These are phyloP conservation scores for Hypoxylon trugodes DNA, from an alignment of 495 filamentous ascomycete genomes.

Conservation along the genomic window DNA sequence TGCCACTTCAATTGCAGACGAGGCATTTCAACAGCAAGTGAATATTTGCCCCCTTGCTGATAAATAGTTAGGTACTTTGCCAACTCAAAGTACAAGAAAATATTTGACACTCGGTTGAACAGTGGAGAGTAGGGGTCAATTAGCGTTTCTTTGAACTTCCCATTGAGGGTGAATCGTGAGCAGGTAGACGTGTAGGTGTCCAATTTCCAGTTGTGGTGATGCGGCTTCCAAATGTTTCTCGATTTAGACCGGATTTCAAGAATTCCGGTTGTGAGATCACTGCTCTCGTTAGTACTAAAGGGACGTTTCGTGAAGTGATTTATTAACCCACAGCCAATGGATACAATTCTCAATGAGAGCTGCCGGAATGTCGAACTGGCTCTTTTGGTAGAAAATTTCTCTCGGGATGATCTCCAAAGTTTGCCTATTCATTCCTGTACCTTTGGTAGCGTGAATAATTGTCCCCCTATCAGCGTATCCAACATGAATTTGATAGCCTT, in stretches of 20 bases:
- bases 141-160: conserved; percentile 9
- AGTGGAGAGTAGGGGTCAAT: conserved; percentile 43
- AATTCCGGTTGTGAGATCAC: conserved; percentile 47
- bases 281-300: conserved; percentile 4
- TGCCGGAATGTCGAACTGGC: conserved; percentile 57
- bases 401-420: conserved; percentile 51
- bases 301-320: not conserved
- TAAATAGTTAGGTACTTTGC: conserved; percentile 45
- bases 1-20: conserved; percentile 53
- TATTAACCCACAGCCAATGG: conserved; percentile 62
- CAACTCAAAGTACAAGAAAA: conserved; percentile 47
- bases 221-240: conserved; percentile 51
- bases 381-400: conserved; percentile 38
- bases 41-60: conserved; percentile 36
- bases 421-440: no score
- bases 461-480: conserved; percentile 28
- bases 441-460: conserved; percentile 50
- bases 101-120: conserved; percentile 45
- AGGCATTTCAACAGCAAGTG: conserved; percentile 46
- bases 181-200: conserved; percentile 26
- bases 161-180: conserved; percentile 11
- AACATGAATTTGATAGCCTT: conserved; percentile 21
- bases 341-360: conserved; percentile 56
- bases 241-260: conserved; percentile 61
- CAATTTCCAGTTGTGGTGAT: conserved; percentile 24